A percentile compares a stretch with the other conserved stretches of the same genome.
Evolutionary conservation across 116 monocot species (phyloP).

Genomic region (Zostera marina): DNA sequence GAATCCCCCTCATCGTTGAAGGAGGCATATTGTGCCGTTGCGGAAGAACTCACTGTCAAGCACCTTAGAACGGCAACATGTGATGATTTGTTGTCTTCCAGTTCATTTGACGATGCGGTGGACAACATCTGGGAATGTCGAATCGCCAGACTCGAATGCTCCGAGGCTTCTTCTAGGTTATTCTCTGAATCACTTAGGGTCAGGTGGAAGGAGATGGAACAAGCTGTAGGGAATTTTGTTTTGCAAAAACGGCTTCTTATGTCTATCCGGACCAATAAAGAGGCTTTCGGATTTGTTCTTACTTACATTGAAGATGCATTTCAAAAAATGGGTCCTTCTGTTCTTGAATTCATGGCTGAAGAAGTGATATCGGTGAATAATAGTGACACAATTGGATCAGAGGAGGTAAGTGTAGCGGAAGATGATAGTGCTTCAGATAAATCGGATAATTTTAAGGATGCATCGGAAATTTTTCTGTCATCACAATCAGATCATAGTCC

Average conservation of each 20-base stretch:
- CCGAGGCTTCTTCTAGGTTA: conserved; percentile 19
- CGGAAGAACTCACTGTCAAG: conserved; percentile 16
- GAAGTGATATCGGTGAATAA: not conserved
- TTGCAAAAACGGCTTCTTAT: conserved; percentile 7
- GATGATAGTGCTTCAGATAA: not conserved
- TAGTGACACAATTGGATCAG: not conserved
- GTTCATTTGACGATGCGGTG: conserved; percentile 5
- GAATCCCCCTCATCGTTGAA: conserved; percentile 2
- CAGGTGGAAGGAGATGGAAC: conserved; percentile 24
- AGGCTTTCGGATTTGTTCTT: conserved; percentile 14
- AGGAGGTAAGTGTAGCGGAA: not conserved
- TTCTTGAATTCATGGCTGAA: conserved; percentile 19
- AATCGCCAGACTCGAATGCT: conserved; percentile 21
- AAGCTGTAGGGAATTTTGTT: conserved; percentile 10
- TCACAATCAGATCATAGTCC: not conserved
- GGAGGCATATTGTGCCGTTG: conserved; percentile 35
- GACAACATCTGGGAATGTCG: conserved; percentile 22
- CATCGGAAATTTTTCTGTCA: not conserved
- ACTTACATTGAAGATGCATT: conserved; percentile 19
- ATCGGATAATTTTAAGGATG: not conserved
- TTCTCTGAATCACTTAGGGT: conserved; percentile 12
- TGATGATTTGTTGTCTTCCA: not conserved
- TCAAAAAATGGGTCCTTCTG: conserved; percentile 24
- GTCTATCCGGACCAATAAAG: conserved; percentile 10
- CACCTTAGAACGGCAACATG: conserved; percentile 1